Evolutionary conservation across 1,284 basidiomycete species (phyloP), one percentile per base, ranked within the genome.

Genomic region (Tilletia walkeri): DNA sequence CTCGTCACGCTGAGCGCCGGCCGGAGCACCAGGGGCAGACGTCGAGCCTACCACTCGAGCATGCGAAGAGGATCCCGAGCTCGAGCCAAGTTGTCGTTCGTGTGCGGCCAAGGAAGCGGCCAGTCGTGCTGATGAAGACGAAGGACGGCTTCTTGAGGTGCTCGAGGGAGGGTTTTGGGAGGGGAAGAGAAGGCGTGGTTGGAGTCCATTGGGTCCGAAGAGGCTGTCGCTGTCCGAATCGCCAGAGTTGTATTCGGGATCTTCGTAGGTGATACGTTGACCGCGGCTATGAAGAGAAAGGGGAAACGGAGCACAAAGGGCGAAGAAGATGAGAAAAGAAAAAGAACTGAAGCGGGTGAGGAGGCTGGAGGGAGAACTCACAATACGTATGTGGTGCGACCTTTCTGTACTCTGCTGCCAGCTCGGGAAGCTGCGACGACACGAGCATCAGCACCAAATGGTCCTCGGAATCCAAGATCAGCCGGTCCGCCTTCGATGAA

Each of bases 401-500:
- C 77, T 16, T 69, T 34, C 34, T 34, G 30, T 9, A 63, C 59
- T 14, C 59, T 9, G 36, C 12, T 39, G 34, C 36, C 59, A n/a
- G 59, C 59, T 10, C 59, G 59, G 5, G 30, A n/a, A 34, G 30
- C 59, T 18, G 59, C 59, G n/a, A 63, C 59, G 36, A 39, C 66
- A n/a, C 70, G 69, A 1, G 76, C 75, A 63, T 70, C 39, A 12
- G 70, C 50, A 0, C 65, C 72, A 16, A 75, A 68, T 30, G 76
- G 77, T 2, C 80, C 80, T 3, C 75, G 67, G 65, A 77, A 75
- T 24, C 80, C 80, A 7, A 75, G 68, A 61, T 81, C 80, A 4
- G 80, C 80, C 0, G 80, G 80, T 10, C 80, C 80, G n/a, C 80
- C 80, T 38, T 77, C 77, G n/a, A 81, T 68, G 68, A 81, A 81